Conservation (phyloP, 2,329 filamentous ascomycete genomes). For the Colletotrichum horii region DNA sequence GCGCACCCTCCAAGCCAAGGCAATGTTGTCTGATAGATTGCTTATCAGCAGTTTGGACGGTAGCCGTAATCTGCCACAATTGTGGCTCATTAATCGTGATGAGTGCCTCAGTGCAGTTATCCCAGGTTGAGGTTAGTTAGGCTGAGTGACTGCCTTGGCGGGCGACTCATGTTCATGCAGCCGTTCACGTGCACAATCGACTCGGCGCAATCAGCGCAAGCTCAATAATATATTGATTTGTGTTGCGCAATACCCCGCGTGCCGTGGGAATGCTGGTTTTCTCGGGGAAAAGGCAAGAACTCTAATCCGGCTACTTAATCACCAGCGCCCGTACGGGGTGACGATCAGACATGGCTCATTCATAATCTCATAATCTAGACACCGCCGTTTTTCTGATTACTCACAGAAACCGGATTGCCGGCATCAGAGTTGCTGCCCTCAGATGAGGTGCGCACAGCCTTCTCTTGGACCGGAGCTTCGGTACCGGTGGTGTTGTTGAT, state of each 20-base stretch:
- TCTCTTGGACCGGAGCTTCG: background rate
- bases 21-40: background rate
- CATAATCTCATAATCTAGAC: background rate
- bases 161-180: background rate
- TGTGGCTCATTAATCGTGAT: background rate
- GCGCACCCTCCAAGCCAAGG: background rate
- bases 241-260: background rate
- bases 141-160: background rate
- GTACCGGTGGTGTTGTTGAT: background rate
- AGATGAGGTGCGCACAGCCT: background rate
- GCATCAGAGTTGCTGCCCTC: background rate
- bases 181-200: background rate
- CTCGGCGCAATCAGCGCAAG: background rate
- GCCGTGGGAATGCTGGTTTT: background rate
- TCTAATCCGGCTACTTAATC: background rate
- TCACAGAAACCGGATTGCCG: background rate
- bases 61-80: background rate
- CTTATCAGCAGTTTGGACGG: background rate
- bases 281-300: background rate
- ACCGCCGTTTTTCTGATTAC: background rate
- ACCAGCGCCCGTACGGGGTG: background rate
- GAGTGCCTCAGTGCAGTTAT: background rate
- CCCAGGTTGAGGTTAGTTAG: background rate
- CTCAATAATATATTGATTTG: background rate
- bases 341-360: background rate